phyloP scores from a whole-genome alignment of 2,329 filamentous ascomycete genomes.

The Aspergillus uvarum region DNA sequence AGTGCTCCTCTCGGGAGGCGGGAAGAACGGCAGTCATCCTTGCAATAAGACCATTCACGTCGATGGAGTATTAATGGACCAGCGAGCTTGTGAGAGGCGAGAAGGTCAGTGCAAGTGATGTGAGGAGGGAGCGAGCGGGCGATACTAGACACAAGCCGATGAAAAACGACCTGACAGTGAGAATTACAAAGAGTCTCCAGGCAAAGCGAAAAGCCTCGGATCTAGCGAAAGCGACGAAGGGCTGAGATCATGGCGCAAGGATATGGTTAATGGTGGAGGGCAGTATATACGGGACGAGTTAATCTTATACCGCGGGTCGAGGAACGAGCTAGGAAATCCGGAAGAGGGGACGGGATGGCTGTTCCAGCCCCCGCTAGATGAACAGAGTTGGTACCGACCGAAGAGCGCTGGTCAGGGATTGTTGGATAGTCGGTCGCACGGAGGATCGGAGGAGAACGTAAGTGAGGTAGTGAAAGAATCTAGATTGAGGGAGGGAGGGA shows the following conservation, averaged over 20 bases:
- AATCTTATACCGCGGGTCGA: background rate
- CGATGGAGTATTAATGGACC: background rate
- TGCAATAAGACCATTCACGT: constrained; percentile 2
- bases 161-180: background rate
- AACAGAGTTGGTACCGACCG: constrained; percentile 4
- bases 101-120: background rate
- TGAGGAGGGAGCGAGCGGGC: background rate
- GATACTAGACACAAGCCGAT: background rate
- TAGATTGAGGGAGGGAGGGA: background rate
- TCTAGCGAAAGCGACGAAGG: constrained; percentile 1
- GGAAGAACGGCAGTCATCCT: constrained; percentile 40
- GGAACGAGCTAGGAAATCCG: background rate
- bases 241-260: constrained; percentile 1
- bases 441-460: background rate
- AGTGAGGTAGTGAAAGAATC: constrained; percentile 3
- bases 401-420: background rate
- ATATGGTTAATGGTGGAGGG: background rate
- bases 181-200: background rate
- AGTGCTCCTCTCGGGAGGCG: constrained; percentile 31
- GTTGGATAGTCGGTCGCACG: constrained; percentile 4
- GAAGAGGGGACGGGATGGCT: background rate
- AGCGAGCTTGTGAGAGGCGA: background rate
- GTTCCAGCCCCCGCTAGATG: background rate
- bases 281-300: constrained; percentile 1
- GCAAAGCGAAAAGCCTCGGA: background rate